These are phyloP conservation scores for Diaporthe sp. DNA, from an alignment of 2,329 filamentous ascomycete species.

Conservation along the genomic window DNA sequence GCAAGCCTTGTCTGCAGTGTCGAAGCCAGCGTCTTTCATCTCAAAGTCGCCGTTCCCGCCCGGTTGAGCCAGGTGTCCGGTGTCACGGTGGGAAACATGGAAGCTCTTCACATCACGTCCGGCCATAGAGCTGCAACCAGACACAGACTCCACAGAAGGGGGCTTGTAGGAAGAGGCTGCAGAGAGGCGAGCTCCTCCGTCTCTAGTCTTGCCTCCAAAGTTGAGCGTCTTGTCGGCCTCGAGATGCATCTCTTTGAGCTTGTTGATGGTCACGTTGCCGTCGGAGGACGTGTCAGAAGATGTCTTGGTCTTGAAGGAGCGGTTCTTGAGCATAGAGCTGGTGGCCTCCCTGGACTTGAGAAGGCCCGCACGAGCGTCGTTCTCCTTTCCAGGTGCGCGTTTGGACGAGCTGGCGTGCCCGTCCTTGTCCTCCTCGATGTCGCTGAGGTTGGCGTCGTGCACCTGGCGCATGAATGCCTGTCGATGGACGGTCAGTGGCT, in stretches of 20 bases:
- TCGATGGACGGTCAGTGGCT: background rate
- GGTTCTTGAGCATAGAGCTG: constrained; percentile 37
- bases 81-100: background rate
- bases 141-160: constrained; percentile 28
- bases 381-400: constrained; percentile 37
- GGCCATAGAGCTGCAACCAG: background rate
- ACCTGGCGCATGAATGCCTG: constrained; percentile 41
- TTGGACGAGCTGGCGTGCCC: background rate
- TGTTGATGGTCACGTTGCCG: constrained; percentile 12
- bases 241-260: constrained; percentile 30
- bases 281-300: constrained; percentile 34
- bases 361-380: constrained; percentile 17
- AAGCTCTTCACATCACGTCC: background rate
- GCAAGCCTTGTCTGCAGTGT: constrained; percentile 1
- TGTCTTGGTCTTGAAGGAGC: constrained; percentile 34
- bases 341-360: constrained; percentile 33
- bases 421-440: constrained; percentile 38
- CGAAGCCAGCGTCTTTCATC: background rate
- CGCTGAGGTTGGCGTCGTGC: constrained; percentile 39
- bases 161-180: constrained; percentile 22
- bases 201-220: background rate
- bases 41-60: background rate
- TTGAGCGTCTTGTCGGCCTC: constrained; percentile 24
- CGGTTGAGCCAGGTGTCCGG: background rate
- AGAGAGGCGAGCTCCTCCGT: constrained; percentile 30